These are phyloP conservation scores for Brachypodium distachyon DNA, from an alignment of 202 grass and related monocot species.

Conservation along the genomic window DNA sequence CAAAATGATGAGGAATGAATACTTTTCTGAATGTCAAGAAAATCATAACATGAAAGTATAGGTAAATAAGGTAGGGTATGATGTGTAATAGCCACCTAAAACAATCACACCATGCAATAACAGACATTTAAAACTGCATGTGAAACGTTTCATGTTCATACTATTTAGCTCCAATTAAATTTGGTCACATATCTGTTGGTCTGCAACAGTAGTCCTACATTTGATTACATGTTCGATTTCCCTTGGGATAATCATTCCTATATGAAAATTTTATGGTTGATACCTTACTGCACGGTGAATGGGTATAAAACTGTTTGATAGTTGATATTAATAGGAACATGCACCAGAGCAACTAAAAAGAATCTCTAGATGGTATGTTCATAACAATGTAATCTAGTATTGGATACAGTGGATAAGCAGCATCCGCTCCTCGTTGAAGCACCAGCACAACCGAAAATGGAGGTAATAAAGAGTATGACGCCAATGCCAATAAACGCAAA, in stretches of 20 bases:
- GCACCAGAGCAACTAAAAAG: background rate
- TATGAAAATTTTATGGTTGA: background rate
- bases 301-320: background rate
- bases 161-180: background rate
- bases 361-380: background rate
- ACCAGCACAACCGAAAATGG: slow-evolving; percentile 75
- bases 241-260: background rate
- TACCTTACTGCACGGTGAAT: background rate
- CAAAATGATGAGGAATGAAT: slow-evolving; percentile 80
- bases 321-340: background rate
- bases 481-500: slow-evolving; percentile 78
- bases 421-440: slow-evolving; percentile 60
- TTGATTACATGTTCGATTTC: background rate
- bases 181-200: background rate
- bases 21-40: slow-evolving; percentile 68
- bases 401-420: slow-evolving; percentile 97
- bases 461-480: slow-evolving; percentile 59
- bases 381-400: background rate
- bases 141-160: background rate
- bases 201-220: background rate
- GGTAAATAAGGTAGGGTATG: slow-evolving; percentile 1
- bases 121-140: background rate
- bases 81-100: background rate
- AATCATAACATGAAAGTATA: slow-evolving; percentile 25
- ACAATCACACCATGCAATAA: background rate